Evolutionary conservation across 129 eudicot species (phyloP).

Genomic region (Flaveria brownii): DNA sequence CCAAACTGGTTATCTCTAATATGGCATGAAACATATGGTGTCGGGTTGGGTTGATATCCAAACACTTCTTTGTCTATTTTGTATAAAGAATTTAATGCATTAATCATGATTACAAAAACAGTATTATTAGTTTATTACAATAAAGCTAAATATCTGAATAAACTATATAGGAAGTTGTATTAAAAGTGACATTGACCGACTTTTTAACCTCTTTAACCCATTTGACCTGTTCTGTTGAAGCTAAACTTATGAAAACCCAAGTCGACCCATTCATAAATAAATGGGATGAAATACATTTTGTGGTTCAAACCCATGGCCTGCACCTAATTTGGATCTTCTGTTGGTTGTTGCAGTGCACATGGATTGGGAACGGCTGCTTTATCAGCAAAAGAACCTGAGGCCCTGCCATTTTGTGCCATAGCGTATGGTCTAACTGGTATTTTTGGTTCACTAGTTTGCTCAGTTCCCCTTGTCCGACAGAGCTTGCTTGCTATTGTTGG

Average conservation of each 20-base stretch:
- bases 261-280: background rate
- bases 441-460: slow-evolving; percentile 87
- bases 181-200: background rate
- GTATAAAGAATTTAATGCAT: background rate
- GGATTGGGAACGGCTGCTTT: slow-evolving; percentile 98
- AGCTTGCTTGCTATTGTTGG: slow-evolving; percentile 93
- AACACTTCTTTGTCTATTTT: background rate
- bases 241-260: background rate
- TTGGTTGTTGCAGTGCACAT: slow-evolving; percentile 68
- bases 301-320: background rate
- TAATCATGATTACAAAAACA: background rate
- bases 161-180: background rate
- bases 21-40: background rate
- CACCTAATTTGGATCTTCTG: slow-evolving; percentile 17
- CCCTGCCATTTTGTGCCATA: slow-evolving; percentile 97
- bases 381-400: slow-evolving; percentile 99
- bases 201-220: background rate
- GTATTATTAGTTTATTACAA: background rate
- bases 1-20: background rate
- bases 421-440: slow-evolving; percentile 96
- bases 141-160: background rate
- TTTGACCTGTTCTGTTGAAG: background rate
- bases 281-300: background rate
- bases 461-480: slow-evolving; percentile 84
- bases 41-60: background rate